These are phyloP conservation scores for Crithidia thermophila DNA, from an alignment of 208 protist species.

Conservation along the genomic window DNA sequence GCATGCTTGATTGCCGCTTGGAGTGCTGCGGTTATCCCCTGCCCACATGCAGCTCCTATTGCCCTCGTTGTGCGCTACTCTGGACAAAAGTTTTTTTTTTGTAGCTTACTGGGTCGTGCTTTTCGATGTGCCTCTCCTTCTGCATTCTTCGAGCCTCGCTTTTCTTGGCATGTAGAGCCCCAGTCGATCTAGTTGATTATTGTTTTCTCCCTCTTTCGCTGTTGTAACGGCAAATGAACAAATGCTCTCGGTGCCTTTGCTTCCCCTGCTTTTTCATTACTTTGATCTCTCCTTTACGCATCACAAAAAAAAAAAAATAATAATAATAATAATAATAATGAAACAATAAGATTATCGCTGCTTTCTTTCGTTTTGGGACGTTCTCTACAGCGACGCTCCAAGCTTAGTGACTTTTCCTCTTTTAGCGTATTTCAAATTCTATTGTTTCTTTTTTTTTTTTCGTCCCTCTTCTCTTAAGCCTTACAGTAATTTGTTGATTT, in stretches of 20 bases:
- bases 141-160: neutral
- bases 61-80: no score
- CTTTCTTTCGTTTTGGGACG: neutral
- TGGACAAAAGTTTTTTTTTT: neutral
- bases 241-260: neutral
- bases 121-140: neutral
- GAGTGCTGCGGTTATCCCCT: no score
- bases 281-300: neutral
- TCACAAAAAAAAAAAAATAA: neutral
- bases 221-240: neutral
- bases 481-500: neutral
- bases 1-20: no score
- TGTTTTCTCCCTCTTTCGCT: conserved; percentile 3
- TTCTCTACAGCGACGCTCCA: neutral
- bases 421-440: conserved; percentile 2
- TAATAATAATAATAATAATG: neutral
- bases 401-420: neutral
- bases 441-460: conserved; percentile 17
- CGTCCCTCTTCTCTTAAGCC: neutral
- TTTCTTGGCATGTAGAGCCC: neutral
- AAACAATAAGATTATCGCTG: neutral
- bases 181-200: neutral
- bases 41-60: no score
- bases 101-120: neutral
- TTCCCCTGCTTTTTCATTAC: neutral